Conservation (phyloP, 2,329 filamentous ascomycete genomes). For the Chrysoporthe cubensis region DNA sequence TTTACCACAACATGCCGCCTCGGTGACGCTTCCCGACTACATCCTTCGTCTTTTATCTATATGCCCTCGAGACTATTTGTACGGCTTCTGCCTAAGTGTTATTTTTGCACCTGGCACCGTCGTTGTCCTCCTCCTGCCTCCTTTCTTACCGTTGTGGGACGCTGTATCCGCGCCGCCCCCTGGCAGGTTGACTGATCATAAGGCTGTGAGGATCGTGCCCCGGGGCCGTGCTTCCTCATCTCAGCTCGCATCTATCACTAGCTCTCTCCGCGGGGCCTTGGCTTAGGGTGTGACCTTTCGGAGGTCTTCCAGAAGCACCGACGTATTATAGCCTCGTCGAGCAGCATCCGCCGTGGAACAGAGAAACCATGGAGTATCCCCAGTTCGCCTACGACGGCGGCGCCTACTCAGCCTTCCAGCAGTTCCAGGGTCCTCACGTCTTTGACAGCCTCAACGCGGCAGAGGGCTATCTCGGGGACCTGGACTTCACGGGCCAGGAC, state of each 20-base stretch:
- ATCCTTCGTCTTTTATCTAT: background rate
- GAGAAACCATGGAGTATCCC: slow-evolving; percentile 14
- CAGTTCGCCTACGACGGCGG: slow-evolving; percentile 11
- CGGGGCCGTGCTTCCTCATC: slow-evolving; percentile 13
- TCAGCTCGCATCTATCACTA: background rate
- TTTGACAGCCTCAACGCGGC: slow-evolving; percentile 10
- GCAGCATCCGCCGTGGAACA: background rate
- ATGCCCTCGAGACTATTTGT: slow-evolving; percentile 16
- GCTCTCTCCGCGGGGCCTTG: background rate
- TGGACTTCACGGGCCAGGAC: slow-evolving; percentile 36
- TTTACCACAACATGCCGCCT: slow-evolving; percentile 14
- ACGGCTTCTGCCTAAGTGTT: slow-evolving; percentile 15
- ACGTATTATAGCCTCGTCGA: too few species aligned
- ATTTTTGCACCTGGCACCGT: slow-evolving; percentile 6
- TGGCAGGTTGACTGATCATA: slow-evolving; percentile 4
- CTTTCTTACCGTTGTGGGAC: background rate
- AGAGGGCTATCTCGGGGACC: slow-evolving; percentile 12
- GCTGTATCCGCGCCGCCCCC: background rate
- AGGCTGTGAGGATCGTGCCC: slow-evolving; percentile 17
- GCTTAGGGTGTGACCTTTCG: background rate
- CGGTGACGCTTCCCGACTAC: slow-evolving; percentile 2
- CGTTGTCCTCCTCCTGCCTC: background rate
- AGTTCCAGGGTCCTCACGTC: slow-evolving; percentile 14
- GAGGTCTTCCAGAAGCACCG: background rate
- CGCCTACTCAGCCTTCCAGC: slow-evolving; percentile 7